Base-by-base conservation (phyloP, 116 monocot genomes). In the Papilionanthe hybrid region DNA sequence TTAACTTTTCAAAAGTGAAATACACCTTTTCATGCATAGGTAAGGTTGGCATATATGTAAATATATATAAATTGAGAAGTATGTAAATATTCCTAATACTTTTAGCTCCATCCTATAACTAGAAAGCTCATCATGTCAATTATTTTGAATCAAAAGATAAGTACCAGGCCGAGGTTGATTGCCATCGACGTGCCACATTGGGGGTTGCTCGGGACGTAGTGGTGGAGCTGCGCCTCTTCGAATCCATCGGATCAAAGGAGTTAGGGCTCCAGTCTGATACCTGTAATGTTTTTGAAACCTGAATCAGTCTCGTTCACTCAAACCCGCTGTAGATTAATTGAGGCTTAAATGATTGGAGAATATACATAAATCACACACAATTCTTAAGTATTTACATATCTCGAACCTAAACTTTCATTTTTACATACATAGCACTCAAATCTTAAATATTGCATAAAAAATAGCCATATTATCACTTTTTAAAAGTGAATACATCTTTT, bases 231-330 rank as follows among this genome's bases (percentile, higher is more conserved):
- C 85, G 27, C 83, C 88, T 78, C 77, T 85, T 68, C 86, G 81
- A 67, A 91, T 78, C 88, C 92, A 93, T 84, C 84, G 82, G n/a
- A 98, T 32, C 48, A 98, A 76, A 28, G 98, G 94, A 12, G 87
- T 67, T 78, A 98, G 80, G 29, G 82, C 90, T 79, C 94, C 98
- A 78, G 98, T 98, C 79, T 98, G 94, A 83, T 98, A 93, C n/a
- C 98, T 79, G 49, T 63, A 27, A 48, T 1, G 79, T 74, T 47
- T 32, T 10, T 9, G 43, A 1, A 44, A 44, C 42, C 19, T 73
- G 29, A 73, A 73, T 73, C 42, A 73, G 44, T 22, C 9, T 72
- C 19, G 20, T 44, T 73, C 20, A 7, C 44, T 37, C 22, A 45
- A 73, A 71, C 22, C 42, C 42, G 43, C n/a, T 42, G 8, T 20